Conservation (phyloP, 2,329 filamentous ascomycete species). For the Botrytis fabae region DNA sequence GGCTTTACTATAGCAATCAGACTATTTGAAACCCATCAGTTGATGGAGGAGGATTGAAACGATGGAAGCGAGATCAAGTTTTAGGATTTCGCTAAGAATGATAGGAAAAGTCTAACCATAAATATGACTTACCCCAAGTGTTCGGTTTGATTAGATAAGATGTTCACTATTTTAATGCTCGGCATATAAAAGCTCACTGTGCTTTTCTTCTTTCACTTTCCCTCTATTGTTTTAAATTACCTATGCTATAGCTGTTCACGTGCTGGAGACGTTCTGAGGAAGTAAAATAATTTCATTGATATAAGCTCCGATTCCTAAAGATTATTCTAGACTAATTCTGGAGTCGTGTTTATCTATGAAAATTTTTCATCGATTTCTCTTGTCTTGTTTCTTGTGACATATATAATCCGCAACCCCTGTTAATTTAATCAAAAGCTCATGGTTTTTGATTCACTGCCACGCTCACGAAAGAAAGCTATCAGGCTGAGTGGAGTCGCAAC, state of each 20-base stretch:
- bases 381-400: too few relatives aligned
- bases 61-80: not conserved
- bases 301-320: not conserved
- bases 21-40: not conserved
- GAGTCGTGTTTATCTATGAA: too few relatives aligned
- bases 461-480: too few relatives aligned
- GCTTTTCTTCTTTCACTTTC: not conserved
- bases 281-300: not conserved
- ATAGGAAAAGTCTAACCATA: rapidly evolving
- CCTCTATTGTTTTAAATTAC: not conserved
- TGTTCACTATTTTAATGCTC: not conserved
- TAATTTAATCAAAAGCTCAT: too few relatives aligned
- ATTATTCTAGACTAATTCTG: too few relatives aligned
- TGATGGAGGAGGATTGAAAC: not conserved
- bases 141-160: not conserved
- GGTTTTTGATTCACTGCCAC: too few relatives aligned
- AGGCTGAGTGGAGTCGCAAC: too few relatives aligned
- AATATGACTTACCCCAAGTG: not conserved
- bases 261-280: rapidly evolving
- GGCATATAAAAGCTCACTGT: not conserved
- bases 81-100: not conserved
- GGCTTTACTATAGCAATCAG: not conserved
- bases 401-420: too few relatives aligned
- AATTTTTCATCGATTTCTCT: too few relatives aligned
- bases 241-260: not conserved